Percentiles rank a stretch among this genome's conserved stretches.
These are phyloP conservation scores for Gonium pectorale DNA, from an alignment of 139 green algal species.

Conservation along the genomic window DNA sequence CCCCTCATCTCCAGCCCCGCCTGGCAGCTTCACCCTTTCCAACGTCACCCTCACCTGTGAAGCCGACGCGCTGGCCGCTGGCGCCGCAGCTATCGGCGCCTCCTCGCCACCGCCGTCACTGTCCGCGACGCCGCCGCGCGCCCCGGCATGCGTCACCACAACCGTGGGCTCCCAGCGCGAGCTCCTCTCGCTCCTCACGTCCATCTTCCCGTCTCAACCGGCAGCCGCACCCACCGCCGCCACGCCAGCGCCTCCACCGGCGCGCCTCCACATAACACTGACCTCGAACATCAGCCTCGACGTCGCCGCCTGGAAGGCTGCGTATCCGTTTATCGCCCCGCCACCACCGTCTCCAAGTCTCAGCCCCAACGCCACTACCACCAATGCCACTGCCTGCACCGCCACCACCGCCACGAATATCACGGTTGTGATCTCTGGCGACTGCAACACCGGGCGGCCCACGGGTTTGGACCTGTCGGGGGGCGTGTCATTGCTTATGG, in stretches of 20 bases:
- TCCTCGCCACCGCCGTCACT: too few relatives aligned
- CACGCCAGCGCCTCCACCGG: not conserved
- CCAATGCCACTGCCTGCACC: not conserved
- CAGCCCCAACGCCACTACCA: not conserved
- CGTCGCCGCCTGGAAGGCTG: not conserved
- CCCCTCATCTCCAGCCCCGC: not conserved
- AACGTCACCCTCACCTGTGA: conserved; percentile 18
- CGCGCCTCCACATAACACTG: not conserved
- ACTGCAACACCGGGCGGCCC: not conserved
- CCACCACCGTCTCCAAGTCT: not conserved
- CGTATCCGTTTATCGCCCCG: not conserved
- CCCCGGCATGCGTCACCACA: not conserved
- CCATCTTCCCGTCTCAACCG: not conserved
- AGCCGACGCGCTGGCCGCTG: not conserved
- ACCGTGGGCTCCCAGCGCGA: not conserved
- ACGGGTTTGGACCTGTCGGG: not conserved
- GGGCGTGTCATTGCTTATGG: not conserved
- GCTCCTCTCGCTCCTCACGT: not conserved
- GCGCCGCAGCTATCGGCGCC: too few relatives aligned
- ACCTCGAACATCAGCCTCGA: conserved; percentile 20
- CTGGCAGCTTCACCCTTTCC: not conserved
- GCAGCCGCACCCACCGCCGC: too few relatives aligned
- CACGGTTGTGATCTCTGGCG: too few relatives aligned
- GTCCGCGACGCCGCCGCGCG: too few relatives aligned
- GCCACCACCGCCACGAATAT: too few relatives aligned